Base-by-base conservation (phyloP, 2,329 filamentous ascomycete genomes). In the Lachnellula arida region DNA sequence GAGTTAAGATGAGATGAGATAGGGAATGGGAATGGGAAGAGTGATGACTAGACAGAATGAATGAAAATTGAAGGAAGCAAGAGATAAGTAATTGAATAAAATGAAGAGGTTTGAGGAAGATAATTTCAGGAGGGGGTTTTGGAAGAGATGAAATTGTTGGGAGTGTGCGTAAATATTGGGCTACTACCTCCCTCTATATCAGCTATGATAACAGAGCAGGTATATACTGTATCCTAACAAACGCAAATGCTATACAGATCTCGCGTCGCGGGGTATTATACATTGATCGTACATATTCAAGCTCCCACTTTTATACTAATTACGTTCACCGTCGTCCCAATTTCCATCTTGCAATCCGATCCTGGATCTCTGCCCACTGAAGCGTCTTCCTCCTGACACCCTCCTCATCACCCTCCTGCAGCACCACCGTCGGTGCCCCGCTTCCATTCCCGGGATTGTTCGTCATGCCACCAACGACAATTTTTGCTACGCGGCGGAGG, bases 391-490 rank as follows among this genome's bases (percentile, higher is more conserved):
- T 79, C 67, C 78, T 84, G 28, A 87, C 78, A 0, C 86, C 86
- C 53, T 66, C 61, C 63, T 88, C 80, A 69, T 92, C 85, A 23
- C 91, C 91, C 75, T 97, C 93, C 77, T 97, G 93, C 66, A 99
- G 70, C 46, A 99, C 93, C 23, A 99, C 91, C 0, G 94, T 99
- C 4, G 94, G 94, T 19, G 90, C 87, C 14, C 94, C 94, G 60
- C 85, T 94, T 3, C 94, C 93, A 0, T 76, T 70, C 1, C 93
- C 93, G 0, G 75, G 70, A 71, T 97, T 97, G 60, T 81, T 69
- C 3, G 95, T 86, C 61, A 83, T 71, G 0, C 94, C 94, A 46
- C 87, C 83, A 54, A 97, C 85, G 8, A 99, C 86, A 63, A 84
- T 77, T 63, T 77, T 78, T 5, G 94, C 94, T 3, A 97, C 93